phyloP scores from a whole-genome alignment of 371 early-diverging fungal genomes.

The Haplosporangium sp. region DNA sequence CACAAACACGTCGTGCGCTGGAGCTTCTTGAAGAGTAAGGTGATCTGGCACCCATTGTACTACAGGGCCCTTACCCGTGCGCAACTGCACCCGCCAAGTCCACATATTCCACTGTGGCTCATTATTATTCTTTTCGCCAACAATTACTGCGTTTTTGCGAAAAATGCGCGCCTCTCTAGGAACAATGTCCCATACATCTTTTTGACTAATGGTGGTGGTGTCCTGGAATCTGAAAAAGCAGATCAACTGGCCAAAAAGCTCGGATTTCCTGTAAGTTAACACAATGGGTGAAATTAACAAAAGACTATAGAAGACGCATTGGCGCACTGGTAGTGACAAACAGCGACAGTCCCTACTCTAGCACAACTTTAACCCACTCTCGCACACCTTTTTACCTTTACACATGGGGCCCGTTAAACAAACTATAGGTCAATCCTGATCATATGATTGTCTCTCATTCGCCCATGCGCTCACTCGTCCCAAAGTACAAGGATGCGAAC shows the following conservation, averaged over 20 bases:
- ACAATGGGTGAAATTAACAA: background rate
- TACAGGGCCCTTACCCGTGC: background rate
- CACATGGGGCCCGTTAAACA: no score
- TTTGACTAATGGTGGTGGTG: slow-evolving; percentile 92
- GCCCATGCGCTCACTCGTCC: slow-evolving; percentile 79
- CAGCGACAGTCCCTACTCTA: no score
- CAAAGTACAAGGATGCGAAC: slow-evolving; percentile 65
- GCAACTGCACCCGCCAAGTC: background rate
- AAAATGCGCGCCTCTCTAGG: background rate
- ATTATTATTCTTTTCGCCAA: no score
- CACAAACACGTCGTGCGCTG: slow-evolving; percentile 40
- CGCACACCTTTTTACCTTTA: slow-evolving; percentile 49
- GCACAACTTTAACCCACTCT: background rate
- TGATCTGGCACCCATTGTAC: background rate
- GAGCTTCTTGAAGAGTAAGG: slow-evolving; percentile 37
- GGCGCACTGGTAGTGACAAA: no score
- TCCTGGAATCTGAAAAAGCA: slow-evolving; percentile 81
- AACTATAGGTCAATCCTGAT: slow-evolving; percentile 68
- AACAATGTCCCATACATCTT: slow-evolving; percentile 77
- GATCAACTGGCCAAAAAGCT: slow-evolving; percentile 71
- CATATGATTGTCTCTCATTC: slow-evolving; percentile 88
- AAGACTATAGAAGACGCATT: no score
- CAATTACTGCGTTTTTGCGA: background rate
- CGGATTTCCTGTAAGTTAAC: slow-evolving; percentile 62
- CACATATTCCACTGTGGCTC: no score